These are phyloP conservation scores for Haplosporangium sp. DNA, from an alignment of 371 early-diverging fungal species.

Conservation along the genomic window DNA sequence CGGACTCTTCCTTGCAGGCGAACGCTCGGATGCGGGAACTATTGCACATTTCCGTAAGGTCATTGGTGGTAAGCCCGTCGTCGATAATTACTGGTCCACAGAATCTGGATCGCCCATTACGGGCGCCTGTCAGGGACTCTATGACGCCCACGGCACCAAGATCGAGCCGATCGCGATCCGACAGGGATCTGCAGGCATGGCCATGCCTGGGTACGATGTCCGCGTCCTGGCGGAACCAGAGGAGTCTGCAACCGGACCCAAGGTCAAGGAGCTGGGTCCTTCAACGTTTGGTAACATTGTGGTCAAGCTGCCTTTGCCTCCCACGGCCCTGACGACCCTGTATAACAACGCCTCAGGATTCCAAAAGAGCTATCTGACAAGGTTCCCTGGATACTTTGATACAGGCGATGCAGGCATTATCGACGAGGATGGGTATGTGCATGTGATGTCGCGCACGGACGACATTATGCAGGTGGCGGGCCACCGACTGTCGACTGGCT, in stretches of 20 bases:
- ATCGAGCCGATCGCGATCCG: constrained; percentile 54
- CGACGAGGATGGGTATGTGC: constrained; percentile 81
- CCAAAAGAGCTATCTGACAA: constrained; percentile 77
- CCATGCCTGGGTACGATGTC: constrained; percentile 83
- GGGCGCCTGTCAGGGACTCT: constrained; percentile 71
- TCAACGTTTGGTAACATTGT: constrained; percentile 82
- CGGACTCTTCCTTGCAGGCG: constrained; percentile 89
- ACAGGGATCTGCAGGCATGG: constrained; percentile 57
- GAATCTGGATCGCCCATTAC: constrained; percentile 90
- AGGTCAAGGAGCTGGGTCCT: constrained; percentile 47
- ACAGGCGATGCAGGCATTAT: constrained; percentile 87
- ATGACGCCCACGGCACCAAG: constrained; percentile 49
- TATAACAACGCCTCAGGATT: constrained; percentile 86
- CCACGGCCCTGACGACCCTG: constrained; percentile 76
- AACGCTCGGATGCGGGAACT: constrained; percentile 89
- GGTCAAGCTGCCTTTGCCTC: constrained; percentile 84
- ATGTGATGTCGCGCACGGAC: constrained; percentile 89
- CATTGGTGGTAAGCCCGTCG: constrained; percentile 66
- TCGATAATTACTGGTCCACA: constrained; percentile 97
- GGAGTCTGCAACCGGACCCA: constrained; percentile 40
- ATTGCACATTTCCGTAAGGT: constrained; percentile 72
- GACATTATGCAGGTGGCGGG: constrained; percentile 96
- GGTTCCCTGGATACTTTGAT: constrained; percentile 88
- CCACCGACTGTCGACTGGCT: constrained; percentile 93
- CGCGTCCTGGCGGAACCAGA: constrained; percentile 63